These are phyloP conservation scores for Malus hybrid DNA, from an alignment of 331 rosid genomes.

Conservation along the genomic window DNA sequence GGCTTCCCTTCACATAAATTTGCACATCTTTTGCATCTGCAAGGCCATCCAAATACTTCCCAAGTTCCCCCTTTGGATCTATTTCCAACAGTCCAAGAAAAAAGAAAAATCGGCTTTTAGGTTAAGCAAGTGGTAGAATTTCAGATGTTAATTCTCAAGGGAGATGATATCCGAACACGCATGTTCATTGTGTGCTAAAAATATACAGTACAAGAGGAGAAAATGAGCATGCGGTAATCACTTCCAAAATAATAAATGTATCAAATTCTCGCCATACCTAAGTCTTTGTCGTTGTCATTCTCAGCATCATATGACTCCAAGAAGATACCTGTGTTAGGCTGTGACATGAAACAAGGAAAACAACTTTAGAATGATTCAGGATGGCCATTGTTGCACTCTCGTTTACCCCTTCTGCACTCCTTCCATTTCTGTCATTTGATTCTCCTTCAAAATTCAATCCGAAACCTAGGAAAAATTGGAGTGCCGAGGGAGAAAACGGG, in stretches of 20 bases:
- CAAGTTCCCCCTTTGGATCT: slow-evolving; percentile 4
- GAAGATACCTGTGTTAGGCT: not conserved
- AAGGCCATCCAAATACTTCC: not conserved
- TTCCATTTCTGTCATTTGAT: too few relatives aligned
- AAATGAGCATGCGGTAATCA: too few relatives aligned
- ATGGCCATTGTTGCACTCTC: too few relatives aligned
- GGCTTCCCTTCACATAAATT: not conserved
- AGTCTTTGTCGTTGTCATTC: not conserved
- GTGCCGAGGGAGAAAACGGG: too few relatives aligned
- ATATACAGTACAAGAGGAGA: too few relatives aligned
- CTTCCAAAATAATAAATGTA: too few relatives aligned
- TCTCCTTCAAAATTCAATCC: too few relatives aligned
- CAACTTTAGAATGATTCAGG: not conserved
- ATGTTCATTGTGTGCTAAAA: too few relatives aligned
- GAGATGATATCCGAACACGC: too few relatives aligned
- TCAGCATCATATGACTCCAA: not conserved
- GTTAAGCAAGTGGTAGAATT: not conserved
- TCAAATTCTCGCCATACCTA: not conserved
- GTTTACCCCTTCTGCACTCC: too few relatives aligned
- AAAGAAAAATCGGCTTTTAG: not conserved
- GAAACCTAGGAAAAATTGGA: too few relatives aligned
- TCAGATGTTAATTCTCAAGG: not conserved
- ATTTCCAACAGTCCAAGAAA: not conserved
- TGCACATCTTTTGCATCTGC: slow-evolving; percentile 1
- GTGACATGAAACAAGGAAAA: not conserved